phyloP scores from a whole-genome alignment of 2,329 filamentous ascomycete species.

The Geosmithia flava region DNA sequence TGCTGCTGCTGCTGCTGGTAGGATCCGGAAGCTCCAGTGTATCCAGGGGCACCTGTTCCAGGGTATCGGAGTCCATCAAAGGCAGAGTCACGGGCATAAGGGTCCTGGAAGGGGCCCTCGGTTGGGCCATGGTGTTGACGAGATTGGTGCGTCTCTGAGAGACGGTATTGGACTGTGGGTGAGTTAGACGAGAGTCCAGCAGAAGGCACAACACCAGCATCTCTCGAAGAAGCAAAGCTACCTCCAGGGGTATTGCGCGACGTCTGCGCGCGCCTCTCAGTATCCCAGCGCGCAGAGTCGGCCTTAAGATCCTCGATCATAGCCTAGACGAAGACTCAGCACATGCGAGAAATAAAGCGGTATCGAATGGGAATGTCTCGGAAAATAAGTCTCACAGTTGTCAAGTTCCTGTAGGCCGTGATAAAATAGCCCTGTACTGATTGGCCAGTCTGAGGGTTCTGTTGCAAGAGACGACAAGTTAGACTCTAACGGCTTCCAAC shows the following conservation, averaged over 20 bases:
- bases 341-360: background rate
- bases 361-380: background rate
- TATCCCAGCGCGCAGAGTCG: conserved; percentile 49
- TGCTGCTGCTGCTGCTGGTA: conserved; percentile 5
- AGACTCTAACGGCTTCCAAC: background rate
- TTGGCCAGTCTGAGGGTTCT: conserved; percentile 46
- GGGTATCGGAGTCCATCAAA: conserved; percentile 35
- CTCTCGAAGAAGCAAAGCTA: conserved; percentile 43
- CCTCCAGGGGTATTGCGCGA: conserved; percentile 40
- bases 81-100: conserved; percentile 25
- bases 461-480: conserved; percentile 13
- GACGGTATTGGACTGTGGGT: conserved; percentile 43
- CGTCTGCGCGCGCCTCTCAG: conserved; percentile 44
- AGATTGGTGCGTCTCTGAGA: conserved; percentile 37
- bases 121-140: conserved; percentile 36
- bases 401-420: conserved; percentile 67
- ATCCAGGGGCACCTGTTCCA: conserved; percentile 34
- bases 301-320: conserved; percentile 53
- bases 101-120: conserved; percentile 20
- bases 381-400: conserved; percentile 43
- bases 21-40: conserved; percentile 30
- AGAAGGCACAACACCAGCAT: conserved; percentile 27
- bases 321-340: conserved; percentile 24
- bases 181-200: conserved; percentile 45
- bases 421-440: conserved; percentile 63